phyloP scores from a whole-genome alignment of 257 asterid genomes.

The Phtheirospermum japonicum region DNA sequence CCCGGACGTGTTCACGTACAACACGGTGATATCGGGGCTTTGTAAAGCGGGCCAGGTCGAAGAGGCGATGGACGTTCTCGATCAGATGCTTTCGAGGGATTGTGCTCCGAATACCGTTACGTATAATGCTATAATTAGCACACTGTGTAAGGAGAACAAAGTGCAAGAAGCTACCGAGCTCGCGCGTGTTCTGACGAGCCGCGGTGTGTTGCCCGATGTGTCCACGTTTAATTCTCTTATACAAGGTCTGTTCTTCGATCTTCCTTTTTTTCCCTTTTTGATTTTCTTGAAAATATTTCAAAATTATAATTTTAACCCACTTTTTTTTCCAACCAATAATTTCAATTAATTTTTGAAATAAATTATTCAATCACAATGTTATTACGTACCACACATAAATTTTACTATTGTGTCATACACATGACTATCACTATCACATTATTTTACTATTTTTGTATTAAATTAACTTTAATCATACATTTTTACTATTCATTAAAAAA shows the following conservation, averaged over 20 bases:
- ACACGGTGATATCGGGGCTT: slow-evolving; percentile 74
- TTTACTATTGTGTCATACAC: too few relatives aligned
- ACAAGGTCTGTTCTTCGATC: slow-evolving; percentile 67
- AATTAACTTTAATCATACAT: too few relatives aligned
- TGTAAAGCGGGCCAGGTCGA: slow-evolving; percentile 64
- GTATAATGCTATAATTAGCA: slow-evolving; percentile 68
- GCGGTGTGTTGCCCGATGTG: slow-evolving; percentile 69
- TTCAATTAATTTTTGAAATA: too few relatives aligned
- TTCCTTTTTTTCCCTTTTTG: too few relatives aligned
- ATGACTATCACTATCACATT: too few relatives aligned
- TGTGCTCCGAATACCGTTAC: slow-evolving; percentile 74
- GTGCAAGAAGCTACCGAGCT: slow-evolving; percentile 79
- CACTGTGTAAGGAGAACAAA: slow-evolving; percentile 72
- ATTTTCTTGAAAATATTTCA: too few relatives aligned
- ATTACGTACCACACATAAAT: too few relatives aligned
- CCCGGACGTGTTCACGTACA: slow-evolving; percentile 72
- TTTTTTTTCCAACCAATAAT: too few relatives aligned
- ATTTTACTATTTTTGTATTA: too few relatives aligned
- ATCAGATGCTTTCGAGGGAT: slow-evolving; percentile 70
- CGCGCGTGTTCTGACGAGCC: slow-evolving; percentile 51
- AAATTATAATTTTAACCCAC: too few relatives aligned
- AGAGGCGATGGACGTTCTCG: slow-evolving; percentile 69
- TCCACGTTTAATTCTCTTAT: slow-evolving; percentile 78
- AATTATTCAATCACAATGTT: too few relatives aligned
- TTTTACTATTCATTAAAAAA: too few relatives aligned